Evolutionary conservation across 1,284 basidiomycete species (phyloP).

Genomic region (Tilletia walkeri): DNA sequence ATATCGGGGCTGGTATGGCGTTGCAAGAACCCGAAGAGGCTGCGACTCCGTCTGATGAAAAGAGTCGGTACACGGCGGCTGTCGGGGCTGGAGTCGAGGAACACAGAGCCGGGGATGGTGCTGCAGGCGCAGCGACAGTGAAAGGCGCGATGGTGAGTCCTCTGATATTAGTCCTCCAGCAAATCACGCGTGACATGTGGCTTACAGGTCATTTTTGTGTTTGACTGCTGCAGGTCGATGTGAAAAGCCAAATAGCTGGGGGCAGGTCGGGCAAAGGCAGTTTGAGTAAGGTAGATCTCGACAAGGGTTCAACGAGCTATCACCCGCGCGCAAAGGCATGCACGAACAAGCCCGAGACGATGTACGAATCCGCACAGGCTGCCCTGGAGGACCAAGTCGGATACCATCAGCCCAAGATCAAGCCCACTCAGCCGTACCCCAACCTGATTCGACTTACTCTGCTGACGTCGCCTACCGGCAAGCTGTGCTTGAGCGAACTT

Average conservation of each 20-base stretch:
- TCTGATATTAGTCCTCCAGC: no score
- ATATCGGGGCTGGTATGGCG: neutral
- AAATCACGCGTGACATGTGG: no score
- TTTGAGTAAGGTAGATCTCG: neutral
- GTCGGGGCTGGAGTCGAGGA: no score
- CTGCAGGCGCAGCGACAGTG: no score
- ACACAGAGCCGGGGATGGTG: no score
- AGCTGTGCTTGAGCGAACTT: slow-evolving; percentile 7
- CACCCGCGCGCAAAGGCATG: neutral
- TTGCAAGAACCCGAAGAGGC: no score
- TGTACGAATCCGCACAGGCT: slow-evolving; percentile 12
- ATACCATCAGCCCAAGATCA: neutral
- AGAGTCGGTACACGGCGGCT: no score
- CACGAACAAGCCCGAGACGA: slow-evolving; percentile 12
- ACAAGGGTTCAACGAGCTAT: neutral
- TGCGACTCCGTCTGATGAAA: neutral
- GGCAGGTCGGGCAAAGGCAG: neutral
- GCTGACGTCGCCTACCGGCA: neutral
- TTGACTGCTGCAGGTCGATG: no score
- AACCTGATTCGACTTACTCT: slow-evolving; percentile 12
- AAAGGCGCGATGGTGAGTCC: no score
- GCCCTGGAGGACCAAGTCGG: slow-evolving; percentile 7
- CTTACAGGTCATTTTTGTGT: no score
- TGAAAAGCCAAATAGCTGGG: no score
- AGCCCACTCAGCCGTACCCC: slow-evolving; percentile 5